A percentile compares a stretch with the other conserved stretches of the same genome.
phyloP scores from a whole-genome alignment of 129 eudicot species.

The Tanacetum coccineum region DNA sequence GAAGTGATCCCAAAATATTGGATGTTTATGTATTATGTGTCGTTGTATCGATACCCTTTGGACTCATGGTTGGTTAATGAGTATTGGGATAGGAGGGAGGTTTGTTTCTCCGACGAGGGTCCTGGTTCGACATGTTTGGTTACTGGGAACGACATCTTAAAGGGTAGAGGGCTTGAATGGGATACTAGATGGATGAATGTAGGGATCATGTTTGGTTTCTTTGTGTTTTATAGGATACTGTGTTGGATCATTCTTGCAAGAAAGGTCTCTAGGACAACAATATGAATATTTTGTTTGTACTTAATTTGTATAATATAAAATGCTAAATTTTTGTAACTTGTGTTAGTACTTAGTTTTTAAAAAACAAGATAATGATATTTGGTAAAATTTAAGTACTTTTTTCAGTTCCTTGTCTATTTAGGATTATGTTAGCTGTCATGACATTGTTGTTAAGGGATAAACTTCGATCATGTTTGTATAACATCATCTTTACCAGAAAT shows the following conservation, averaged over 20 bases:
- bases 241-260: slow-evolving; percentile 87
- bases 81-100: slow-evolving; percentile 68
- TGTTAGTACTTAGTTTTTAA: neutral
- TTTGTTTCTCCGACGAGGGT: slow-evolving; percentile 54
- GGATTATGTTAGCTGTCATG: slow-evolving; percentile 1
- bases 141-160: slow-evolving; percentile 69
- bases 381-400: neutral
- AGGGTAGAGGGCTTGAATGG: slow-evolving; percentile 66
- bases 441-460: neutral
- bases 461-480: neutral
- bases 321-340: neutral
- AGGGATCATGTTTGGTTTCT: slow-evolving; percentile 85
- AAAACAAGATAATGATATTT: neutral
- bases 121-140: slow-evolving; percentile 44
- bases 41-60: slow-evolving; percentile 85
- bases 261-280: slow-evolving; percentile 74
- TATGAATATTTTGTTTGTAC: slow-evolving; percentile 28
- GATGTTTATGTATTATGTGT: slow-evolving; percentile 94
- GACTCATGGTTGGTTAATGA: slow-evolving; percentile 79
- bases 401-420: neutral
- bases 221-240: slow-evolving; percentile 78
- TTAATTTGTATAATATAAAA: neutral
- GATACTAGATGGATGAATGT: slow-evolving; percentile 90
- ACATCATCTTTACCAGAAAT: too few species aligned
- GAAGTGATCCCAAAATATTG: slow-evolving; percentile 86